Base-by-base conservation (phyloP, 2,329 filamentous ascomycete species). In the Emmonsiellopsis sp. region DNA sequence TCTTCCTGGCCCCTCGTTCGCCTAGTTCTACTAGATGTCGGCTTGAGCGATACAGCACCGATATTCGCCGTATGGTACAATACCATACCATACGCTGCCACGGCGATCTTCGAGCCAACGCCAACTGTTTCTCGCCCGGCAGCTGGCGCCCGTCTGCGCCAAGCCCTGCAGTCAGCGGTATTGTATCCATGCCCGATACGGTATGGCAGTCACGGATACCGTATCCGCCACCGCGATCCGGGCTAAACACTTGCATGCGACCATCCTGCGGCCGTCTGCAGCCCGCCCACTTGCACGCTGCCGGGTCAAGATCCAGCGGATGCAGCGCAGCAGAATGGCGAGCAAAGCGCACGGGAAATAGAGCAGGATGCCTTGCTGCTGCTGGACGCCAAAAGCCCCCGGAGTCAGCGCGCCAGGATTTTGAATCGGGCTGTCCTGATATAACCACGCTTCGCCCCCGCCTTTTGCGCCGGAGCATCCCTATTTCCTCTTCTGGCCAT, bases 361-460 rank as follows among this genome's bases (percentile, higher is more conserved):
- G 31, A 30, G 16, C 32, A 37, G 41, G 37, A 30, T 35, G 49
- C 41, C 49, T 43, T 44, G 31, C 50, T 35, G 37, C 40, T 7
- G 11, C 16, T 52, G 31, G 30, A 49, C 30, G 44, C 37, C 37
- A 43, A 30, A 44, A 16, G 26, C 20, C 44, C 5, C 42, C 52
- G 37, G 38, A 54, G 52, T 54, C 52, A 54, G 52, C 52, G 52
- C 52, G 52, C 52, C 52, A 54, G 50, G 45, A 54, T 54, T 54
- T 41, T 37, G 40, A 54, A 54, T 46, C 11, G 38, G 52, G 35
- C 52, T 40, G 52, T 15, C 35, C 16, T 49, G 45, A 49, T 50
- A 50, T 49, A 50, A 50, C 52, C 47, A 63, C 58, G 42, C 66
- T 44, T 43, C 60, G 38, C 38, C 66, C 45, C 42, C 63, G 58